phyloP scores from a whole-genome alignment of 2,329 filamentous ascomycete genomes.

The Mycosphaerella sp. region DNA sequence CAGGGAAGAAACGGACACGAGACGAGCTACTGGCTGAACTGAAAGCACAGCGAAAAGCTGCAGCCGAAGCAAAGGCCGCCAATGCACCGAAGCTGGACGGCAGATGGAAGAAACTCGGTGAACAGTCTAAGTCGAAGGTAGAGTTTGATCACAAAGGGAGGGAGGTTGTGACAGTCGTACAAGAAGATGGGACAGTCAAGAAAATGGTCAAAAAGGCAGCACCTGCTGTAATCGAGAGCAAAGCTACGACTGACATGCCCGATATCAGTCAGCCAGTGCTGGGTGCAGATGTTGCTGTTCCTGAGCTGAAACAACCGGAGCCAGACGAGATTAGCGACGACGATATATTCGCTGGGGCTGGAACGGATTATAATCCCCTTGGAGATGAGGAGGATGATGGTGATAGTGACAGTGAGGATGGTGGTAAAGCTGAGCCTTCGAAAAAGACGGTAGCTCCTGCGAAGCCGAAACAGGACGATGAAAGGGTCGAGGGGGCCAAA shows the following conservation, averaged over 20 bases:
- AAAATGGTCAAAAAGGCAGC: conserved; percentile 53
- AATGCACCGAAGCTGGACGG: conserved; percentile 42
- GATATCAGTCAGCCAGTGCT: conserved; percentile 30
- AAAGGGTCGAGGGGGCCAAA: background rate
- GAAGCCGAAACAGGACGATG: conserved; percentile 8
- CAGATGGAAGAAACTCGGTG: conserved; percentile 36
- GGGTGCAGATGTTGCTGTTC: conserved; percentile 31
- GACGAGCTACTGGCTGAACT: conserved; percentile 56
- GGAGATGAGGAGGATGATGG: conserved; percentile 48
- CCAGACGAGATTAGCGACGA: conserved; percentile 41
- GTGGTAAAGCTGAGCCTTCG: conserved; percentile 21
- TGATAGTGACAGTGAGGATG: conserved; percentile 34
- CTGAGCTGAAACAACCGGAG: conserved; percentile 12
- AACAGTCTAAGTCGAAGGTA: conserved; percentile 49
- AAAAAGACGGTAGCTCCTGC: background rate
- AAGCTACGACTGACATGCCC: conserved; percentile 20
- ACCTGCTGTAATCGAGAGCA: conserved; percentile 30
- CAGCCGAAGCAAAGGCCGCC: conserved; percentile 39
- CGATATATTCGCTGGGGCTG: conserved; percentile 58
- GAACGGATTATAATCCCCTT: conserved; percentile 56
- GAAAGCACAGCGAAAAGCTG: conserved; percentile 49
- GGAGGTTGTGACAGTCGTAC: conserved; percentile 55
- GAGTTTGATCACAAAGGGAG: conserved; percentile 51
- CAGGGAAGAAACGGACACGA: conserved; percentile 49
- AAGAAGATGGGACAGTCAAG: conserved; percentile 56